Base-by-base conservation (phyloP, 192 early-diverging fungal genomes). In the Linnemannia exigua region DNA sequence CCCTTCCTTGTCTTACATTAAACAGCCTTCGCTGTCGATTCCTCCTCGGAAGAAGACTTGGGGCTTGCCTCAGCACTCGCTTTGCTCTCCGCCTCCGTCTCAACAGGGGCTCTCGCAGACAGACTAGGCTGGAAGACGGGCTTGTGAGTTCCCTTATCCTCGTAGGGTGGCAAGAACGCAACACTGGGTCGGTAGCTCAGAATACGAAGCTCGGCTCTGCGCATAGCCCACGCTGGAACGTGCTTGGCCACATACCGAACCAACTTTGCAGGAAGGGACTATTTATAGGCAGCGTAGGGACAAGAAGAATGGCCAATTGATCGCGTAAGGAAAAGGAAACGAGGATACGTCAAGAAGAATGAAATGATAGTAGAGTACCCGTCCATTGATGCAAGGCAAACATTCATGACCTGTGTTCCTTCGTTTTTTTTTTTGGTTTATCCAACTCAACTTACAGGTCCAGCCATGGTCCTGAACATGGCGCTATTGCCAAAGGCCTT, bases 131-230 rank as follows among this genome's bases (percentile, higher is more conserved):
- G 79, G 9, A 73, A 67, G 7, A 41, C 35, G 22, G 79, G 72
- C 28, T 33, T 47, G 17, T 74, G 33, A 4, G 79, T 69, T 8
- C 79, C 72, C 19, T 48, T 72, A 36, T 81, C 79, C 20, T n/a
- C 28, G 2, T 52, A 46, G 12, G 35, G 51, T 0, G 72, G 73
- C 48, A 81, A 41, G 38, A 70, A 81, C 19, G 46, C 54, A 11
- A 75, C 48, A 17, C 74, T 72, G 4, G 79, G 72, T 1, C 79
- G 72, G 63, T 81, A 54, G 47, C 79, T 67, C 50, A 75, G 70
- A 61, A 81, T 69, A 5, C 73, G 31, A 0, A 33, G 20, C 35
- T 75, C 46, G 38, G 50, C 50, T 20, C 50, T 74, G 7, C 17
- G 46, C 79, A 66, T 68, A 36, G 69, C 51, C 44, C 61, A 75